Percentiles rank a stretch among this genome's conserved stretches.
Conservation (phyloP, 1,139 yeast genomes). For the Arxiozyma telluris region DNA sequence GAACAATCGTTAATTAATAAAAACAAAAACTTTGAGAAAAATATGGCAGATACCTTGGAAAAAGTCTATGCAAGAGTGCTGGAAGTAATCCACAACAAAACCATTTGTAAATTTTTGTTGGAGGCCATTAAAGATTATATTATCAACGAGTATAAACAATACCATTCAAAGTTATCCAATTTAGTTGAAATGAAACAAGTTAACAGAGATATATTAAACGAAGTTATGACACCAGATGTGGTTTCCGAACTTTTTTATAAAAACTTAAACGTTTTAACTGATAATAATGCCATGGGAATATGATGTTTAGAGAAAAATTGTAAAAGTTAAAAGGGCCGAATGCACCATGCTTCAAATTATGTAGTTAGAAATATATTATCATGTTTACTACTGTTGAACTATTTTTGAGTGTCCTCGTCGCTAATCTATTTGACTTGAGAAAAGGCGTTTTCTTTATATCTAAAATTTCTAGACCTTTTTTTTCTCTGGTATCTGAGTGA, state of each 20-base stretch:
- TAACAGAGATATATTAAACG: not conserved
- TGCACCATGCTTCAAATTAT: not conserved
- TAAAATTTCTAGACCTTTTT: too few relatives aligned
- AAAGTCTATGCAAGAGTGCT: conserved; percentile 44
- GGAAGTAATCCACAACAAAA: conserved; percentile 38
- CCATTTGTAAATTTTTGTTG: conserved; percentile 41
- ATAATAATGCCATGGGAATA: not conserved
- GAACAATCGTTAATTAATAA: conserved; percentile 11
- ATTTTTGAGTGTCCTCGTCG: not conserved
- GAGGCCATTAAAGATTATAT: conserved; percentile 55
- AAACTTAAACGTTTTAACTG: not conserved
- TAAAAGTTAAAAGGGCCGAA: too few relatives aligned
- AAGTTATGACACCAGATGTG: not conserved
- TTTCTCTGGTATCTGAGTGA: too few relatives aligned
- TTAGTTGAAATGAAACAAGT: not conserved
- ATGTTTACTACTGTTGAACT: not conserved
- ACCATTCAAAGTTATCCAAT: conserved; percentile 9
- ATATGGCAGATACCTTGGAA: conserved; percentile 46
- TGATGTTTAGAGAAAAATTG: not conserved
- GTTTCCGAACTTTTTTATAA: conserved; percentile 1
- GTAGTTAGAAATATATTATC: too few relatives aligned
- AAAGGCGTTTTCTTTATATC: too few relatives aligned
- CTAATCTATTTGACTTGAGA: not conserved
- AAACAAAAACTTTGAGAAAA: conserved; percentile 36
- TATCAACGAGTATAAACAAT: conserved; percentile 40